A percentile compares a stretch with the other conserved stretches of the same genome.
phyloP scores from a whole-genome alignment of 2,329 filamentous ascomycete genomes.

The Berkeleyomyces rouxiae region DNA sequence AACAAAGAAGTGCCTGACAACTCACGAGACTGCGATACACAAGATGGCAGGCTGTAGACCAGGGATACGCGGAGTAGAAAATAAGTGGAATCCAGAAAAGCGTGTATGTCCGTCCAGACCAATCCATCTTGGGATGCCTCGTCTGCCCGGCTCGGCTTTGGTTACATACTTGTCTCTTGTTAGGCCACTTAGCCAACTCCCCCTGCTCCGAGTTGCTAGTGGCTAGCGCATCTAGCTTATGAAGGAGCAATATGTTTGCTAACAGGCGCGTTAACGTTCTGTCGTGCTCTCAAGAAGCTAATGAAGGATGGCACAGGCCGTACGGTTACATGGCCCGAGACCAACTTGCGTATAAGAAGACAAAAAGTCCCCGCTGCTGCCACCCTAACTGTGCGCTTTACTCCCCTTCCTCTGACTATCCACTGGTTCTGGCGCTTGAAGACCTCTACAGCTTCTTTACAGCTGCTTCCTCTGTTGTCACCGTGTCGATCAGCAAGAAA shows the following conservation, averaged over 20 bases:
- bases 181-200: not conserved
- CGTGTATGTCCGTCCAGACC: not conserved
- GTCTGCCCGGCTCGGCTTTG: not conserved
- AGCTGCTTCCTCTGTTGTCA: not conserved
- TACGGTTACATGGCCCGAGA: not conserved
- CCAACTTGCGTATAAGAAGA: not conserved
- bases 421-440: not conserved
- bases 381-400: not conserved
- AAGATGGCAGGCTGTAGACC: too few relatives aligned
- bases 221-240: not conserved
- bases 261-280: not conserved
- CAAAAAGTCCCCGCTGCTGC: not conserved
- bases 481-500: not conserved
- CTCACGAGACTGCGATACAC: too few relatives aligned
- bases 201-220: not conserved
- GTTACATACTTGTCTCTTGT: not conserved
- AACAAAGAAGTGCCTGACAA: too few relatives aligned
- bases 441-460: not conserved
- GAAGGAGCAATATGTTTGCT: not conserved
- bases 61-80: not conserved
- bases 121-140: not conserved
- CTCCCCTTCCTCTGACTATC: not conserved
- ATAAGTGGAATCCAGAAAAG: not conserved
- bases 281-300: not conserved
- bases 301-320: not conserved